A percentile compares a stretch with the other conserved stretches of the same genome.
These are phyloP conservation scores for Phytophthora litchii DNA, from an alignment of 352 stramenopile genomes.

Conservation along the genomic window DNA sequence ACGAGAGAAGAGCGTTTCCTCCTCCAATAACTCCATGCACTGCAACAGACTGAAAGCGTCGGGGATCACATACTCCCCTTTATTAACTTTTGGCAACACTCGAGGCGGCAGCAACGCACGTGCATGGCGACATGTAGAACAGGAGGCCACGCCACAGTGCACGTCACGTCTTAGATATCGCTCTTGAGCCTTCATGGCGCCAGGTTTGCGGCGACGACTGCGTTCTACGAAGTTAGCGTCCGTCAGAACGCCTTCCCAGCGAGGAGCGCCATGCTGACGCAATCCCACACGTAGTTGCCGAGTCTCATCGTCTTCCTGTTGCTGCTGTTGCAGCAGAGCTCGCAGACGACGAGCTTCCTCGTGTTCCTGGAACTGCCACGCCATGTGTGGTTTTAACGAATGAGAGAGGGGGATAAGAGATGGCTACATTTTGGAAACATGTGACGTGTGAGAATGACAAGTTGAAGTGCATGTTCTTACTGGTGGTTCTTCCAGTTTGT, in stretches of 20 bases:
- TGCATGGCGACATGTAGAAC: conserved; percentile 39
- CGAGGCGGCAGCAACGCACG: conserved; percentile 35
- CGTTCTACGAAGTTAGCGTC: conserved; percentile 77
- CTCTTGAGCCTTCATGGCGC: conserved; percentile 70
- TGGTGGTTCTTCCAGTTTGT: conserved; percentile 36
- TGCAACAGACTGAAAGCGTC: conserved; percentile 75
- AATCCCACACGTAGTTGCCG: conserved; percentile 30
- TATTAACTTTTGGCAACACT: conserved; percentile 38
- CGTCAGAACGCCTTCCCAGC: conserved; percentile 61
- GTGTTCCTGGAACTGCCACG: conserved; percentile 44
- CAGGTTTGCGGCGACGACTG: conserved; percentile 75
- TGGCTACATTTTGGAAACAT: conserved; percentile 17
- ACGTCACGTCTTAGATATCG: conserved; percentile 76
- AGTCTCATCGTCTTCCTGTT: conserved; percentile 33
- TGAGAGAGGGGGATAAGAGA: conserved; percentile 10
- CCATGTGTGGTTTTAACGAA: conserved; percentile 21
- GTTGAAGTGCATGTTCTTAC: conserved; percentile 5
- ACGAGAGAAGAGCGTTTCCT: conserved; percentile 54
- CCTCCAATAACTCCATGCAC: conserved; percentile 80
- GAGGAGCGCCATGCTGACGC: conserved; percentile 24
- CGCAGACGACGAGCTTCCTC: conserved; percentile 35
- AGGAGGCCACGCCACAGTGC: conserved; percentile 67
- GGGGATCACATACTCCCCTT: conserved; percentile 67
- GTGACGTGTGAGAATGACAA: conserved; percentile 28
- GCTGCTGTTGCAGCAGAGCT: conserved; percentile 22